Conservation (phyloP, 116 monocot genomes). For the Papilionanthe hybrid region DNA sequence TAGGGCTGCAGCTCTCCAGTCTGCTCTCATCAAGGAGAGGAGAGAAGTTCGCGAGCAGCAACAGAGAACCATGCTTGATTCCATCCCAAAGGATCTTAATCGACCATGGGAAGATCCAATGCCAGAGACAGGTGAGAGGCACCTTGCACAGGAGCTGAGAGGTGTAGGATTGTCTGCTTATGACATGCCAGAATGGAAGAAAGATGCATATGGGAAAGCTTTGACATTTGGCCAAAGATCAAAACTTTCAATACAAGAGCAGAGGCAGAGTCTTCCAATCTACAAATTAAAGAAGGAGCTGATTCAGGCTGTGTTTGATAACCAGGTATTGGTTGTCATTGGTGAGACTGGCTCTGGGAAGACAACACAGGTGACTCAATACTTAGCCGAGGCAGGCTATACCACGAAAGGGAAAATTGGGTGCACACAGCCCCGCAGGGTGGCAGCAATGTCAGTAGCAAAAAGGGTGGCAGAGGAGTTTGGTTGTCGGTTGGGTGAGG, state of each 20-base stretch:
- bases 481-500: conserved; percentile 62
- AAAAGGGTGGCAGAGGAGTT: conserved; percentile 98
- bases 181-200: conserved; percentile 99
- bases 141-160: conserved; percentile 90
- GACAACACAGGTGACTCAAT: conserved; percentile 97
- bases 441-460: conserved; percentile 96
- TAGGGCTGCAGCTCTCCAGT: conserved; percentile 87
- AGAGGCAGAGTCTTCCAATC: conserved; percentile 91
- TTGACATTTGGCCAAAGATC: conserved; percentile 93
- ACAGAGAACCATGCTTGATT: conserved; percentile 92
- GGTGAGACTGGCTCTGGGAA: conserved; percentile 98
- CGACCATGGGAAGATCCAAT: conserved; percentile 98
- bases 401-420: conserved; percentile 92
- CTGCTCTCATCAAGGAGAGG: conserved; percentile 92
- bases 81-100: conserved; percentile 96
- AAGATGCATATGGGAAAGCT: conserved; percentile 93
- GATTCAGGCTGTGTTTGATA: conserved; percentile 91
- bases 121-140: conserved; percentile 88
- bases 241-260: conserved; percentile 91
- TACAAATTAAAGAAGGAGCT: conserved; percentile 95
- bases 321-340: conserved; percentile 89
- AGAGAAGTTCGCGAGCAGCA: conserved; percentile 95
- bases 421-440: conserved; percentile 92
- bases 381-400: conserved; percentile 94
- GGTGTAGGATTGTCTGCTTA: conserved; percentile 98